Evolutionary conservation across 495 filamentous ascomycete species (phyloP).

Genomic region (Aspergillus kassunensis): DNA sequence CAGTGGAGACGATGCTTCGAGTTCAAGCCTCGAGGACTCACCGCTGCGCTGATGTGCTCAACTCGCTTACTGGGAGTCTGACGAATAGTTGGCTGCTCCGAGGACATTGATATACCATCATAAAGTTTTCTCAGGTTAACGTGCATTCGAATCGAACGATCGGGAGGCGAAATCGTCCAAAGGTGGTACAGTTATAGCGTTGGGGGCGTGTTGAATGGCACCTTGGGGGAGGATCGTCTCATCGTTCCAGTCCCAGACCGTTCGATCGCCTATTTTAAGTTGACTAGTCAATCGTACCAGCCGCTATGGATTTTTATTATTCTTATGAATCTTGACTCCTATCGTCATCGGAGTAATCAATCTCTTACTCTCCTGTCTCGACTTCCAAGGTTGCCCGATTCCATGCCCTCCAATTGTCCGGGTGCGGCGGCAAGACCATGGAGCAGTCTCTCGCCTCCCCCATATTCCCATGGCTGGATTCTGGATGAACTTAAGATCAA

Average conservation of each 20-base stretch:
- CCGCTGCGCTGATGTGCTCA: too few relatives aligned
- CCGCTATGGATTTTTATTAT: neutral
- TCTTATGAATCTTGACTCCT: neutral
- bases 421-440: neutral
- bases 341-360: neutral
- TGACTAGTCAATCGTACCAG: constrained; percentile 8
- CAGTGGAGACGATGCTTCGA: too few relatives aligned
- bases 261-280: constrained; percentile 31
- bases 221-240: constrained; percentile 19
- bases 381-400: neutral
- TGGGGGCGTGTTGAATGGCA: constrained; percentile 15
- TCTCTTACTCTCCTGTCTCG: neutral
- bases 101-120: neutral
- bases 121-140: constrained; percentile 8
- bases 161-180: constrained; percentile 15
- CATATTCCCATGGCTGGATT: too few relatives aligned
- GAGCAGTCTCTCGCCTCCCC: too few relatives aligned
- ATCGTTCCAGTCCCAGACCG: constrained; percentile 28
- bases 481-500: too few relatives aligned
- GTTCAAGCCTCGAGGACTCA: constrained; percentile 6
- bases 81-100: constrained; percentile 10
- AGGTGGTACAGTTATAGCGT: constrained; percentile 9
- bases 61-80: too few relatives aligned
- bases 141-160: constrained; percentile 13
- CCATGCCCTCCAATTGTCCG: neutral